These are phyloP conservation scores for Annona cherimola DNA, from an alignment of 164 flowering plant genomes.

Conservation along the genomic window DNA sequence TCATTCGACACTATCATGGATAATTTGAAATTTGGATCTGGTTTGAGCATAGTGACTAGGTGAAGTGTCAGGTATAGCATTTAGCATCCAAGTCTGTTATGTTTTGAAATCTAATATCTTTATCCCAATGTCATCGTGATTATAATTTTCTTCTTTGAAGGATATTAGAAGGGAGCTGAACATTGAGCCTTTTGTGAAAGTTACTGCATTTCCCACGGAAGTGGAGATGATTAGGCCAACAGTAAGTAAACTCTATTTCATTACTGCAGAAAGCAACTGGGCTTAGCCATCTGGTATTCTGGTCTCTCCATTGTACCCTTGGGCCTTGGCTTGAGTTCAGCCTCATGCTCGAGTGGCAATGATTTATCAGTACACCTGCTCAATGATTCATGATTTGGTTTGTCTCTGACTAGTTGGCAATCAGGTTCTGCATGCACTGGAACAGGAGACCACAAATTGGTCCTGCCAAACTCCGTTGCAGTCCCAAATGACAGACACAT, in stretches of 20 bases:
- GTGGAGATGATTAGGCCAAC: constrained; percentile 28
- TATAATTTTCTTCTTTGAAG: constrained; percentile 20
- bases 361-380: too few relatives aligned
- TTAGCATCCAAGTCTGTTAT: too few relatives aligned
- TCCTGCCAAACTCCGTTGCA: background rate
- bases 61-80: too few relatives aligned
- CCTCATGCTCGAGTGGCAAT: background rate
- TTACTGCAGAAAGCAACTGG: background rate
- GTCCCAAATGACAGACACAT: background rate
- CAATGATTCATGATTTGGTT: too few relatives aligned
- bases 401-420: too few relatives aligned
- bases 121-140: background rate
- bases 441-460: too few relatives aligned
- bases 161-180: constrained; percentile 51
- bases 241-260: constrained; percentile 22
- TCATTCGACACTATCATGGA: too few relatives aligned
- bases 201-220: constrained; percentile 17
- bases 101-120: background rate
- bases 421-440: too few relatives aligned
- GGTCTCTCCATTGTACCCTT: background rate
- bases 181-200: constrained; percentile 36
- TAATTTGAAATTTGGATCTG: too few relatives aligned
- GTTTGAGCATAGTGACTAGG: too few relatives aligned
- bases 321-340: background rate
- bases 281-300: background rate